Evolutionary conservation across 331 rosid species (phyloP).

Genomic region (Malus hybrid): DNA sequence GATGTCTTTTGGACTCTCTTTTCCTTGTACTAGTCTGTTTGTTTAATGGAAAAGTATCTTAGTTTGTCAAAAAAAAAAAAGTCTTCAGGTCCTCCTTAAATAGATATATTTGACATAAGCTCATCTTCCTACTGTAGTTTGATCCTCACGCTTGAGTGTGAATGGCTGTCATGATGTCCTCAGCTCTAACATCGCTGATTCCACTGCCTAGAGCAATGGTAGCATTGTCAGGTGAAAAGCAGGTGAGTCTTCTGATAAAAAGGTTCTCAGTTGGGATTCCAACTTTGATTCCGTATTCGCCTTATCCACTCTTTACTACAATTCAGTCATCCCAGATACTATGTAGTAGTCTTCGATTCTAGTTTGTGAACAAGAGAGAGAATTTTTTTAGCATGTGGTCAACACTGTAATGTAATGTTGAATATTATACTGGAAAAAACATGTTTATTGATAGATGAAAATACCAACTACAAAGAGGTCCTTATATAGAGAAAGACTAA

Average conservation of each 20-base stretch:
- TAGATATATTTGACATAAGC: conserved; percentile 54
- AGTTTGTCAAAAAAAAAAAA: no score
- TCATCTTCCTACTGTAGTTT: conserved; percentile 54
- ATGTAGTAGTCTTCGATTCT: conserved; percentile 53
- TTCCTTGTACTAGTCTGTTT: no score
- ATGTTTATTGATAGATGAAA: no score
- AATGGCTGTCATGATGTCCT: conserved; percentile 44
- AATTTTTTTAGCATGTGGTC: no score
- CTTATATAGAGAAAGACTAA: no score
- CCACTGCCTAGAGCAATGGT: conserved; percentile 72
- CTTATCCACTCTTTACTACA: conserved; percentile 71
- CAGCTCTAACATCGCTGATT: conserved; percentile 47
- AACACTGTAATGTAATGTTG: no score
- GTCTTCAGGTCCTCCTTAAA: conserved; percentile 18
- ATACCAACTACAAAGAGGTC: no score
- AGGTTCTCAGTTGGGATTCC: conserved; percentile 60
- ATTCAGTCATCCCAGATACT: conserved; percentile 74
- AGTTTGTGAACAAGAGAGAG: conserved; percentile 15
- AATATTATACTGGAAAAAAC: no score
- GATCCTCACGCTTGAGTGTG: conserved; percentile 51
- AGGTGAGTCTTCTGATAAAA: conserved; percentile 41
- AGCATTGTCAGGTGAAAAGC: conserved; percentile 61
- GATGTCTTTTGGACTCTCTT: no score
- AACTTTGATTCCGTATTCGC: conserved; percentile 43
- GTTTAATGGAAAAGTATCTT: no score